Evolutionary conservation across 768 basidiomycete genomes (phyloP).

Genomic region (Boletus eberwhitei): DNA sequence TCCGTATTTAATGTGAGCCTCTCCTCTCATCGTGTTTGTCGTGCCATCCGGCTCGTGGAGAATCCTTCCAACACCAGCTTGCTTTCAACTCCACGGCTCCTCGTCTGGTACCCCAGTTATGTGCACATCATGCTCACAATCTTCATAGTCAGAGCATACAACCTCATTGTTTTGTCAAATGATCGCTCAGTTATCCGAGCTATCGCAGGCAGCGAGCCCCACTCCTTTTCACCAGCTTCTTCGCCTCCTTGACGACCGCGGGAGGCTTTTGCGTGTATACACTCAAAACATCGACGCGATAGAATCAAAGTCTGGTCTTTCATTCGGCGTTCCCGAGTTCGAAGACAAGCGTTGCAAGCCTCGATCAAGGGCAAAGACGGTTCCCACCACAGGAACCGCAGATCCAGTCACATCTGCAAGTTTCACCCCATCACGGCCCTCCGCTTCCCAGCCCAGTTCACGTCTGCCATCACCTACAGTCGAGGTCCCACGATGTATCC

Average conservation of each 20-base stretch:
- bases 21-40: not conserved
- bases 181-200: conserved; percentile 77
- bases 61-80: not conserved
- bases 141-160: conserved; percentile 61
- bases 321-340: conserved; percentile 78
- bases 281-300: conserved; percentile 94
- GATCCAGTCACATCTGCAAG: conserved; percentile 13
- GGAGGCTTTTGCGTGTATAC: conserved; percentile 79
- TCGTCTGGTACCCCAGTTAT: not conserved
- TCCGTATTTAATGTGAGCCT: conserved; percentile 77
- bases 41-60: conserved; percentile 2
- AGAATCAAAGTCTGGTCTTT: conserved; percentile 81
- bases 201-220: conserved; percentile 69
- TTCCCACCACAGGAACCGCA: conserved; percentile 9
- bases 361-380: conserved; percentile 44
- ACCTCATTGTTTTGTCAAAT: conserved; percentile 83
- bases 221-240: conserved; percentile 80
- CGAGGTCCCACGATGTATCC: conserved; percentile 78
- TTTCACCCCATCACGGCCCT: conserved; percentile 15
- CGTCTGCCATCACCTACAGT: conserved; percentile 50
- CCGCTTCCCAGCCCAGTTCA: conserved; percentile 24
- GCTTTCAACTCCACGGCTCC: not conserved
- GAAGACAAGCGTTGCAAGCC: conserved; percentile 54
- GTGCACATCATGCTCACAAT: conserved; percentile 17
- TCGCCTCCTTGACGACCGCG: conserved; percentile 68